Evolutionary conservation across 2,329 filamentous ascomycete species (phyloP).

Genomic region (Tolypocladium inflatum): DNA sequence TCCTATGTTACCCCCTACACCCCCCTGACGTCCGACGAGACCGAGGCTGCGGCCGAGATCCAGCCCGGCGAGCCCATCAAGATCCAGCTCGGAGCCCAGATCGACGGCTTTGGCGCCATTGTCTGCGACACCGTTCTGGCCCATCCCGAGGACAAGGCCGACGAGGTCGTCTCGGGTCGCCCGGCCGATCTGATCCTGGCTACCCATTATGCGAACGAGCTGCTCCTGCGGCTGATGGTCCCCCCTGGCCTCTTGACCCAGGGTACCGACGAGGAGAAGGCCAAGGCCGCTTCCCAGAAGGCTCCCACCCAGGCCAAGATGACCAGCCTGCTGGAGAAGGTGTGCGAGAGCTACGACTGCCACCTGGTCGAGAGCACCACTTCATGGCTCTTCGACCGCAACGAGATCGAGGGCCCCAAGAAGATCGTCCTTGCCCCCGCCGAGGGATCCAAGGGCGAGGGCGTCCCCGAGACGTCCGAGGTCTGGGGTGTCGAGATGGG

Average conservation of each 20-base stretch:
- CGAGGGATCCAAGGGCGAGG: slow-evolving; percentile 86
- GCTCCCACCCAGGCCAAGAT: slow-evolving; percentile 80
- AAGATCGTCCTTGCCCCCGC: slow-evolving; percentile 89
- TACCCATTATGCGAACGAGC: slow-evolving; percentile 91
- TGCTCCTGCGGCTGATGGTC: slow-evolving; percentile 81
- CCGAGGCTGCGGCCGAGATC: slow-evolving; percentile 71
- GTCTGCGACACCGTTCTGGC: slow-evolving; percentile 89
- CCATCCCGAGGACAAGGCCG: slow-evolving; percentile 47
- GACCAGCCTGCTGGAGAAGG: slow-evolving; percentile 78
- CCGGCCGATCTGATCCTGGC: slow-evolving; percentile 82
- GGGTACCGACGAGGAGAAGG: slow-evolving; percentile 90
- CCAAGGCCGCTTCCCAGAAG: slow-evolving; percentile 77
- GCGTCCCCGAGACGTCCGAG: slow-evolving; percentile 77
- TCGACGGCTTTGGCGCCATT: slow-evolving; percentile 93
- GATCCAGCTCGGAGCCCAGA: slow-evolving; percentile 98
- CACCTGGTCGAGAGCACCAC: slow-evolving; percentile 96
- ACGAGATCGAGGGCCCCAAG: slow-evolving; percentile 95
- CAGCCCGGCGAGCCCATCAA: slow-evolving; percentile 85
- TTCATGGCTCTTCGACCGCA: slow-evolving; percentile 90
- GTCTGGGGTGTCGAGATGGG: slow-evolving; percentile 98
- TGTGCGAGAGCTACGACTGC: slow-evolving; percentile 83
- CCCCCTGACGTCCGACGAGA: slow-evolving; percentile 74
- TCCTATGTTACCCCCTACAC: slow-evolving; percentile 96
- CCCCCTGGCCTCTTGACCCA: slow-evolving; percentile 78
- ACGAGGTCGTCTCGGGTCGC: slow-evolving; percentile 61